Evolutionary conservation across 176 grass and related monocot species (phyloP), one percentile per base, ranked within the genome.

Genomic region (Cymbopogon citratus): DNA sequence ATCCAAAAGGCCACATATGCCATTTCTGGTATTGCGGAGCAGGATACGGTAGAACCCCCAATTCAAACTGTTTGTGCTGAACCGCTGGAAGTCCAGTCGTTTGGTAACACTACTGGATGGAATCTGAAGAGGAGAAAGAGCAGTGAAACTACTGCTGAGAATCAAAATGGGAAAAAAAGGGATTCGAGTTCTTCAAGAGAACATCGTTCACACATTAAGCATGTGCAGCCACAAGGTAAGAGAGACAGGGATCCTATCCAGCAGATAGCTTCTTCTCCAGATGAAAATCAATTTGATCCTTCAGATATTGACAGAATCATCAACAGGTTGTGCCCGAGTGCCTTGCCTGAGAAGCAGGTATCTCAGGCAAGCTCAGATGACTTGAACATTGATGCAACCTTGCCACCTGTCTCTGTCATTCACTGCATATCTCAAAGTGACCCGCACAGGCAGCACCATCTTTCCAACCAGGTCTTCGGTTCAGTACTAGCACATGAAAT

Each of bases 261-360:
- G 66, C 56, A 83, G 29, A 19, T 31, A 76, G 35, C 14, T 83
- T 35, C 52, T 87, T 76, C 66, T 40, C 74, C 73, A 8, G 15
- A 64, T 83, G 63, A 87, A 82, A 49, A 71, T 82, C 65, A 51
- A 41, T 71, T 38, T 82, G 56, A 43, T 77, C 79, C 19, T 71
- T 24, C 71, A 77, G 73, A 63, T 64, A 40, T 71, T 63, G 73
- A 82, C 38, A 71, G 66, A 82, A 76, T 82, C 45, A 76, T 70
- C 34, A 19, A 29, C 73, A 87, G 48, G 15, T 8, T 82, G 25
- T 61, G 52, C 71, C 29, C 79, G 46, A 68, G 63, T 75, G 41
- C 70, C 66, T 45, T 60, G 36, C 74, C 85, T 77, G 73, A 33
- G 41, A 69, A 82, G 31, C 45, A 60, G 85, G 56, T 38, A 40